Base-by-base conservation (phyloP, 345 rosid species). In the Cardamine occulta region DNA sequence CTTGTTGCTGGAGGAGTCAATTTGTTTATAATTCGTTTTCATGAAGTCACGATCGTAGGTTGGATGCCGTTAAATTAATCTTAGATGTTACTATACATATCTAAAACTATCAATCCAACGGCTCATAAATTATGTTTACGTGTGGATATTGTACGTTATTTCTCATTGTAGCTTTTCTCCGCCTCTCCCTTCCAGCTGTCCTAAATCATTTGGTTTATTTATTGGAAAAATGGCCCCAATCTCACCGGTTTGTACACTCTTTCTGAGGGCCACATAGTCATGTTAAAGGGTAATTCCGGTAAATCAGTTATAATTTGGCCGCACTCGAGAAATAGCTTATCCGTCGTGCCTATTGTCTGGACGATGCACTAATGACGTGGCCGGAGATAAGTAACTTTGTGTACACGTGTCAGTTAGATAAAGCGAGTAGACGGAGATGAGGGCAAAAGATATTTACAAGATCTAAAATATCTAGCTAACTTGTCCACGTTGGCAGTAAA, bases 401-500 rank as follows among this genome's bases (percentile, higher is more conserved):
- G 1, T 15, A 64, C 74, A 78, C 44, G 72, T 78, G 82, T 63
- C 60, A 23, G 6, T 1, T 13, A 7, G 3, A 4, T 8, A 17
- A 0, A 15, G 83, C 79, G 76, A 63, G 76, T 75, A 61, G 18
- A 15, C 1, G 21, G 5, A 19, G 57, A 28, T 21, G 66, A 18
- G 42, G 40, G 42, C 5, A 18, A 17, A 18, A 85, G 88, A 88
- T 90, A 81, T 88, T 80, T 73, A 59, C 67, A 60, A 70, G 80
- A 87, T 86, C 78, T 63, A 83, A 86, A 86, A 84, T 79, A 83
- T 85, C 89, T 85, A 63, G 61, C 68, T 67, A 39, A 77, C 59
- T 69, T 75, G 82, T 83, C 96, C 96, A 93, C 89, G 98, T 79
- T 44, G 85, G 89, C 89, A 62, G 74, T 82, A 23, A 55, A 32